Percentiles rank a stretch among this genome's conserved stretches.
phyloP scores from a whole-genome alignment of 768 basidiomycete species.

The Naganishia kalamii region DNA sequence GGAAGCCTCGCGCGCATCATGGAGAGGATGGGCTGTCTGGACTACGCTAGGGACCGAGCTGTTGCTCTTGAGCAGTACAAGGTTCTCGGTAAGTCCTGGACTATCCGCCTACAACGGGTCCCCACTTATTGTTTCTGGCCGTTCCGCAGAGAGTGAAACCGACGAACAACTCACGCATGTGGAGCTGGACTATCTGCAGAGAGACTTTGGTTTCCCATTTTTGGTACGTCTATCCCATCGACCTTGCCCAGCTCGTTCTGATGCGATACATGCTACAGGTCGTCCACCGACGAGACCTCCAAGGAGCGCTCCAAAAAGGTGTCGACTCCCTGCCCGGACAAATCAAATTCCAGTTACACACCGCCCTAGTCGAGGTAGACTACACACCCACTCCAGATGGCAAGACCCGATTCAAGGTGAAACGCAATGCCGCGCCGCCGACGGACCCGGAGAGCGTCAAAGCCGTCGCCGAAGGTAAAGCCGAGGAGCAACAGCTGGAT shows the following conservation, averaged over 20 bases:
- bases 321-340: constrained; percentile 32
- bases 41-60: constrained; percentile 37
- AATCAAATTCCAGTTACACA: constrained; percentile 40
- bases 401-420: constrained; percentile 28
- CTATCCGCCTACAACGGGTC: no score
- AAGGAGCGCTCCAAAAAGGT: constrained; percentile 42
- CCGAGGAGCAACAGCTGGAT: constrained; percentile 17
- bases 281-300: constrained; percentile 47
- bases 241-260: not conserved
- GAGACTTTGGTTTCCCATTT: constrained; percentile 45
- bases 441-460: constrained; percentile 2
- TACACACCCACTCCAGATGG: constrained; percentile 27
- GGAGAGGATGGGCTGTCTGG: constrained; percentile 41
- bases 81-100: constrained; percentile 37
- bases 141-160: constrained; percentile 31
- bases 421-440: constrained; percentile 1
- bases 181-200: constrained; percentile 39
- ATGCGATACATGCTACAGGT: constrained; percentile 20
- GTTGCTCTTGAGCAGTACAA: constrained; percentile 39
- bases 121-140: not conserved
- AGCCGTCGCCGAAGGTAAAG: constrained; percentile 19
- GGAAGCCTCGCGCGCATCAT: constrained; percentile 38
- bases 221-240: not conserved
- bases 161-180: constrained; percentile 45
- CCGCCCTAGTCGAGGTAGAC: constrained; percentile 37